Percentiles rank a stretch among this genome's conserved stretches.
These are phyloP conservation scores for Allium cepa DNA, from an alignment of 106 monocot genomes.

Conservation along the genomic window DNA sequence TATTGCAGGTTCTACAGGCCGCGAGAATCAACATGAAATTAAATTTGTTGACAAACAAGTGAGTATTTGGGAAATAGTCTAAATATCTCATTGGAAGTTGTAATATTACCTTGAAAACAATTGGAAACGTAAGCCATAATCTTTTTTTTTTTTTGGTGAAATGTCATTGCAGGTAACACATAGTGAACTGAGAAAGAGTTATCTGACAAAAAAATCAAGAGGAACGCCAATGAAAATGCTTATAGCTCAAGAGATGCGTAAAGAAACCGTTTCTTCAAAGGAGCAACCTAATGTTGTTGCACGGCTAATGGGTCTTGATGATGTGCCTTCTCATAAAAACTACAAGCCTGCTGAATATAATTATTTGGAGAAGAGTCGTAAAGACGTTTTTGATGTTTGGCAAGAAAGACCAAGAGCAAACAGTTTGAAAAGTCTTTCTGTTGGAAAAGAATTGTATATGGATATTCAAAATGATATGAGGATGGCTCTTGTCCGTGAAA, in stretches of 20 bases:
- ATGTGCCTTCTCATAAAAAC: constrained; percentile 27
- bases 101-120: too few species aligned
- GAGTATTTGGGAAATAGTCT: neutral
- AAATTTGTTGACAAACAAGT: constrained; percentile 37
- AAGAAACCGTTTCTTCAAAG: constrained; percentile 37
- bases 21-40: constrained; percentile 18
- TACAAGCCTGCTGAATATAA: too few species aligned
- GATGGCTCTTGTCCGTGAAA: constrained; percentile 81
- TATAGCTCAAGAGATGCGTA: constrained; percentile 78
- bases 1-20: constrained; percentile 25
- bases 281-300: constrained; percentile 70
- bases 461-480: constrained; percentile 41
- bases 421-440: constrained; percentile 12
- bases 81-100: too few species aligned
- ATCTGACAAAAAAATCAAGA: constrained; percentile 28
- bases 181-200: constrained; percentile 31
- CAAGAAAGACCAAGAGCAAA: constrained; percentile 18
- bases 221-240: constrained; percentile 81
- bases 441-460: neutral
- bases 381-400: constrained; percentile 46
- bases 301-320: constrained; percentile 84
- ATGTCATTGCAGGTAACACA: constrained; percentile 23
- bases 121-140: too few species aligned
- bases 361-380: constrained; percentile 13
- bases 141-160: too few species aligned